These are phyloP conservation scores for Solanum bulbocastanum DNA, from an alignment of 257 asterid species.

Conservation along the genomic window DNA sequence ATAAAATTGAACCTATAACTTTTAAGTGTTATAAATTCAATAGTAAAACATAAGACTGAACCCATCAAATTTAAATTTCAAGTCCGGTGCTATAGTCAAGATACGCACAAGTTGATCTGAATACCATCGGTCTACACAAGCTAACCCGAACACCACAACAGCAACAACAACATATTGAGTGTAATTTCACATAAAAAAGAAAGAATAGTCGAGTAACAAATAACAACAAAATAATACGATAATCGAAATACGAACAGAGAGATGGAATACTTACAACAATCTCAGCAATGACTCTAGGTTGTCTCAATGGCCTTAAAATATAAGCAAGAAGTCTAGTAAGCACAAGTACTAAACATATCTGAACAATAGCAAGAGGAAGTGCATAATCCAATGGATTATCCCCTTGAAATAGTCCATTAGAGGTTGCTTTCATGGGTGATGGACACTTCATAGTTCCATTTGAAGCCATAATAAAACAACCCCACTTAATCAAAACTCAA, in stretches of 20 bases:
- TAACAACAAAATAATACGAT: background rate
- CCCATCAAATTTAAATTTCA: background rate
- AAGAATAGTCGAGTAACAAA: too few species aligned
- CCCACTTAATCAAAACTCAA: background rate
- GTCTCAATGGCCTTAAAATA: conserved; percentile 50
- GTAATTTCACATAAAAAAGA: background rate
- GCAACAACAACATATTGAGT: background rate
- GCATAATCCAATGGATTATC: conserved; percentile 64
- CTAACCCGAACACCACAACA: background rate
- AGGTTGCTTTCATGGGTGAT: conserved; percentile 61
- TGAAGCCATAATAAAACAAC: conserved; percentile 11
- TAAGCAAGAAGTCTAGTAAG: conserved; percentile 59
- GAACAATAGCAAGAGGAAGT: conserved; percentile 60
- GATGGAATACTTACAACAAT: conserved; percentile 38
- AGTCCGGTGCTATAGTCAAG: background rate
- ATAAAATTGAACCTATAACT: background rate
- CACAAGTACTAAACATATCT: conserved; percentile 48
- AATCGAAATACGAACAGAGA: rapidly evolving
- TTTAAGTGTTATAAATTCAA: background rate
- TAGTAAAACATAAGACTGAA: background rate
- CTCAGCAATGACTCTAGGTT: conserved; percentile 84
- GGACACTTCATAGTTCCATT: conserved; percentile 25
- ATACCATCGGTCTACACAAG: background rate
- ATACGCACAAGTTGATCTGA: background rate
- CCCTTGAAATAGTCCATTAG: conserved; percentile 71